Conservation (phyloP, 495 filamentous ascomycete species). For the Penicillium daleae region DNA sequence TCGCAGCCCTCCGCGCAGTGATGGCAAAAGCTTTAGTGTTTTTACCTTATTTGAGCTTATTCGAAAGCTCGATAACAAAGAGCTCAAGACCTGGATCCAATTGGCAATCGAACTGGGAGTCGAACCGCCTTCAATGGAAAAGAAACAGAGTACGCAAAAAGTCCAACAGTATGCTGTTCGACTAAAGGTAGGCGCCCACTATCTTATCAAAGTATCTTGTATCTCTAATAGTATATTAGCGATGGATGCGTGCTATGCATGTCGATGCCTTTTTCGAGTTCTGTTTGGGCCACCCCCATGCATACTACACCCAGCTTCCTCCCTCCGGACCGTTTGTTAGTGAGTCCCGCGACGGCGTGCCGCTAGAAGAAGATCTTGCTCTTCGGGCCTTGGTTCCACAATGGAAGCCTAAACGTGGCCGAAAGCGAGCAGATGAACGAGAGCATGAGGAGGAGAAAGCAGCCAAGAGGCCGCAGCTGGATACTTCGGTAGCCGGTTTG, state of each 20-base stretch:
- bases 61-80: constrained; percentile 76
- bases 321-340: constrained; percentile 61
- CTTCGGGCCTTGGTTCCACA: constrained; percentile 87
- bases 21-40: constrained; percentile 88
- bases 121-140: constrained; percentile 79
- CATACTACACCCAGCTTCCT: constrained; percentile 86
- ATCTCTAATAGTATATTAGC: constrained; percentile 49
- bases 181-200: constrained; percentile 68
- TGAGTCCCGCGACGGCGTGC: constrained; percentile 79
- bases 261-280: constrained; percentile 97
- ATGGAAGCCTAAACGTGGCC: constrained; percentile 85
- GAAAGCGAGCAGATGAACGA: constrained; percentile 79
- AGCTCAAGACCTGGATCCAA: constrained; percentile 96
- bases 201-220: background rate
- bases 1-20: constrained; percentile 83
- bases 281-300: constrained; percentile 74
- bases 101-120: constrained; percentile 88
- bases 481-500: constrained; percentile 65
- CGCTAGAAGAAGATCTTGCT: constrained; percentile 89
- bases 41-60: constrained; percentile 84
- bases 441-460: constrained; percentile 60
- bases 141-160: constrained; percentile 93
- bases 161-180: constrained; percentile 97
- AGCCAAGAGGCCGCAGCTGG: constrained; percentile 67
- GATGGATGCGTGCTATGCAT: constrained; percentile 99